phyloP scores from a whole-genome alignment of 805 yeast species.

The Saturnispora sekii region DNA sequence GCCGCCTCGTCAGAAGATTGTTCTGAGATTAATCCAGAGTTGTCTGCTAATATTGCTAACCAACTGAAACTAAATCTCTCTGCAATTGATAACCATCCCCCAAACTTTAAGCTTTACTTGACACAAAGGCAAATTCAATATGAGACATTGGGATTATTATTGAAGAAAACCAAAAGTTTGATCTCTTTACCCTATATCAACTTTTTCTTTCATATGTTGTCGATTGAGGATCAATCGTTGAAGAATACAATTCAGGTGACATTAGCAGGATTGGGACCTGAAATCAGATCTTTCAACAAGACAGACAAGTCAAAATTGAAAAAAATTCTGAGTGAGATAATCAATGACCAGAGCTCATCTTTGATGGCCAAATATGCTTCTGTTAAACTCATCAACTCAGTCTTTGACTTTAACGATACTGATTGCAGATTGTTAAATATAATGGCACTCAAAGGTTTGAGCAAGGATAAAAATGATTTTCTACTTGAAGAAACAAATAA shows the following conservation, averaged over 20 bases:
- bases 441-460: conserved; percentile 42
- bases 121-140: conserved; percentile 56
- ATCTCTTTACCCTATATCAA: conserved; percentile 43
- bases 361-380: conserved; percentile 42
- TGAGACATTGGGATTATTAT: conserved; percentile 66
- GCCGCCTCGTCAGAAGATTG: conserved; percentile 12
- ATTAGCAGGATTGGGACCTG: conserved; percentile 47
- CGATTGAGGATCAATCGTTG: conserved; percentile 52
- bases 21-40: conserved; percentile 17
- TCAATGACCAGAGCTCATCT: conserved; percentile 22
- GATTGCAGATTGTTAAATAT: conserved; percentile 60
- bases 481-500: conserved; percentile 68
- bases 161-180: conserved; percentile 36
- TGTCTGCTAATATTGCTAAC: conserved; percentile 37
- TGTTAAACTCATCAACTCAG: conserved; percentile 51
- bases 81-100: conserved; percentile 27
- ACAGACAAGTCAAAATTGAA: conserved; percentile 35
- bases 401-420: conserved; percentile 58
- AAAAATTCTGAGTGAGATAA: conserved; percentile 19
- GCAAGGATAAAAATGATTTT: conserved; percentile 17
- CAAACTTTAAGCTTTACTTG: conserved; percentile 21
- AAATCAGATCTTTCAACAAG: conserved; percentile 32
- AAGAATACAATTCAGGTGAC: conserved; percentile 65
- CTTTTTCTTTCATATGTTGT: conserved; percentile 63
- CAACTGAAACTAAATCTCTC: conserved; percentile 42